A percentile compares a stretch with the other conserved stretches of the same genome.
Conservation (phyloP, 2,329 filamentous ascomycete species). For the Ophidiomyces ophidiicola region DNA sequence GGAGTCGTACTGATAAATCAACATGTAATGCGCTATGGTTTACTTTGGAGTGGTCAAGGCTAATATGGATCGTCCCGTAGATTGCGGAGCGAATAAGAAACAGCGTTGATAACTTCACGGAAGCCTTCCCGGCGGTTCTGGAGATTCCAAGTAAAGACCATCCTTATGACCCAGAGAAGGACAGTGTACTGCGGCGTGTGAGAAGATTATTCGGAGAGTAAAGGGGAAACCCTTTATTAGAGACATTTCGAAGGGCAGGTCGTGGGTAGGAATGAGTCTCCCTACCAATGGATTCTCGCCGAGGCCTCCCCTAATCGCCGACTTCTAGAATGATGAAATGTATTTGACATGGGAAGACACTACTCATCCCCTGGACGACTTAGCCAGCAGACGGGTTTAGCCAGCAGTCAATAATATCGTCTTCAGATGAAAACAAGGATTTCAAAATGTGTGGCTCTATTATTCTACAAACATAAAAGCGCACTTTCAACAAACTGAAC, state of each 20-base stretch:
- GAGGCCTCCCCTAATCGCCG: too few species aligned
- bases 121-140: conserved; percentile 88
- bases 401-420: neutral
- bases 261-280: too few species aligned
- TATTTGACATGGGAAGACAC: too few species aligned
- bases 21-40: conserved; percentile 51
- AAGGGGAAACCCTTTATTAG: neutral
- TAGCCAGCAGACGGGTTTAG: neutral
- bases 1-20: conserved; percentile 96
- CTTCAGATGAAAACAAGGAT: neutral
- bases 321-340: too few species aligned
- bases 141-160: conserved; percentile 99
- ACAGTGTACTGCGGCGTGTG: conserved; percentile 87
- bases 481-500: too few species aligned
- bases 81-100: conserved; percentile 88
- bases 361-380: too few species aligned
- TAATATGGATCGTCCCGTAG: conserved; percentile 36
- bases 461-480: neutral
- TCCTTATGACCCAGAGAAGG: conserved; percentile 97
- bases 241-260: too few species aligned
- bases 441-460: too few species aligned
- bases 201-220: conserved; percentile 55
- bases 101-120: conserved; percentile 79
- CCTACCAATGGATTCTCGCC: too few species aligned
- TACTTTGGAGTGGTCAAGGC: neutral